Conservation (phyloP, 139 green algal species). For the Asterochloris erici region DNA sequence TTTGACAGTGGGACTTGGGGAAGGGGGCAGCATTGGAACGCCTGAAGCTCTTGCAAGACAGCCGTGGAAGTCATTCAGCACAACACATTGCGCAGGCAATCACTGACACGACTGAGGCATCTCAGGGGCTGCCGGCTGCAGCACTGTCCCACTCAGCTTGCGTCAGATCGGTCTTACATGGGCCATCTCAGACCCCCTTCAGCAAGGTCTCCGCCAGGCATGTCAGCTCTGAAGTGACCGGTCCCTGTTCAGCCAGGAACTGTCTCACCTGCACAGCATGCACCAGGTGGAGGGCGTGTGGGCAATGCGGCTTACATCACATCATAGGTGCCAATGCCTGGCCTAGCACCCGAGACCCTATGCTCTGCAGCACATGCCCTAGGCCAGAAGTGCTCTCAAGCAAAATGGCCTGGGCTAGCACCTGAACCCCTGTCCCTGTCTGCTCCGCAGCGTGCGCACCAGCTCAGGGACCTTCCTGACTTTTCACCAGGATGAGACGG, state of each 20-base stretch:
- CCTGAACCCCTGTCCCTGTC: neutral
- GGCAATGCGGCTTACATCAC: neutral
- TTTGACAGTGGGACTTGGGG: neutral
- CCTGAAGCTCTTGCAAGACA: neutral
- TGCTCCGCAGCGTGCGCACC: slow-evolving; percentile 33
- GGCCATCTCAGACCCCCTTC: too few species aligned
- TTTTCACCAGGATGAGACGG: slow-evolving; percentile 42
- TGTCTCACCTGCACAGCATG: neutral
- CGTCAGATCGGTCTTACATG: too few species aligned
- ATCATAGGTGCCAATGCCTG: neutral
- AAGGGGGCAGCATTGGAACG: neutral
- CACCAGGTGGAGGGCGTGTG: neutral
- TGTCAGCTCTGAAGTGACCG: too few species aligned
- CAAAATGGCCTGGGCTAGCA: neutral
- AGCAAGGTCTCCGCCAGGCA: too few species aligned
- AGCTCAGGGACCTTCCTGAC: slow-evolving; percentile 42
- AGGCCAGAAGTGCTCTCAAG: neutral
- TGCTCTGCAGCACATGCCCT: neutral
- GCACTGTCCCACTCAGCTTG: too few species aligned
- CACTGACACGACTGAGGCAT: too few species aligned
- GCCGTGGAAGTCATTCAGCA: neutral
- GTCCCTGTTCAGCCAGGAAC: too few species aligned
- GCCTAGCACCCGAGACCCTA: neutral
- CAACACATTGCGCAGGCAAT: neutral
- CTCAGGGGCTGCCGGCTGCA: too few species aligned